Conservation (phyloP, 768 basidiomycete genomes). For the Macrolepiota dolichaula region DNA sequence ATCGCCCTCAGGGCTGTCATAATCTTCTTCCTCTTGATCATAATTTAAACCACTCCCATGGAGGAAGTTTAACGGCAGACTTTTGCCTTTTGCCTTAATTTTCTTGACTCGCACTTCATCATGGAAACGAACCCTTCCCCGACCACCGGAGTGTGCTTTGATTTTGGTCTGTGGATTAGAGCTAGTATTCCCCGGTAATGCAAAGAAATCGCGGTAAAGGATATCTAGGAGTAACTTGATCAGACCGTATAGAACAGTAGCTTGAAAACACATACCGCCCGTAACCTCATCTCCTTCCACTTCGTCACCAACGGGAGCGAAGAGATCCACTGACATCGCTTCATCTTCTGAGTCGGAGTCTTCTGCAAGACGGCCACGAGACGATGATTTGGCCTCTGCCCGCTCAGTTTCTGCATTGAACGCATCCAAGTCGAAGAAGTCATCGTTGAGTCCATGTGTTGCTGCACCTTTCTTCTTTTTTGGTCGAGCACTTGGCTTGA, state of each 20-base stretch:
- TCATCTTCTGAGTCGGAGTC: conserved; percentile 51
- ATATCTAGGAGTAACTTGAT: conserved; percentile 37
- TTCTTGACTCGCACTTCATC: conserved; percentile 80
- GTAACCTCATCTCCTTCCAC: conserved; percentile 36
- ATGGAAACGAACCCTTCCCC: conserved; percentile 69
- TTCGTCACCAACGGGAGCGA: conserved; percentile 51
- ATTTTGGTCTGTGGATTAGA: conserved; percentile 16
- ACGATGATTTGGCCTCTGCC: conserved; percentile 62
- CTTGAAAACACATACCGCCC: conserved; percentile 31
- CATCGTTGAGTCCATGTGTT: conserved; percentile 67
- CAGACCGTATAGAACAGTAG: background rate
- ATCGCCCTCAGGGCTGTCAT: conserved; percentile 18
- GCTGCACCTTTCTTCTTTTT: conserved; percentile 21
- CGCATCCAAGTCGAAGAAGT: conserved; percentile 81
- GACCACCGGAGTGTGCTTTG: conserved; percentile 17
- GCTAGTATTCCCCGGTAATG: conserved; percentile 40
- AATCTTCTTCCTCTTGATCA: conserved; percentile 28
- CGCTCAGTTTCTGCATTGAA: conserved; percentile 88
- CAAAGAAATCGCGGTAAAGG: conserved; percentile 82
- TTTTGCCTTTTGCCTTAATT: conserved; percentile 71
- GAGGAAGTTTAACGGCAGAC: conserved; percentile 43
- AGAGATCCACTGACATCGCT: conserved; percentile 60
- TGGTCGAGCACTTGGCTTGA: conserved; percentile 22
- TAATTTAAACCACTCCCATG: conserved; percentile 34
- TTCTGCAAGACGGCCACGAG: conserved; percentile 55